phyloP scores from a whole-genome alignment of 2,329 filamentous ascomycete genomes.

The Aspergillus proliferans region DNA sequence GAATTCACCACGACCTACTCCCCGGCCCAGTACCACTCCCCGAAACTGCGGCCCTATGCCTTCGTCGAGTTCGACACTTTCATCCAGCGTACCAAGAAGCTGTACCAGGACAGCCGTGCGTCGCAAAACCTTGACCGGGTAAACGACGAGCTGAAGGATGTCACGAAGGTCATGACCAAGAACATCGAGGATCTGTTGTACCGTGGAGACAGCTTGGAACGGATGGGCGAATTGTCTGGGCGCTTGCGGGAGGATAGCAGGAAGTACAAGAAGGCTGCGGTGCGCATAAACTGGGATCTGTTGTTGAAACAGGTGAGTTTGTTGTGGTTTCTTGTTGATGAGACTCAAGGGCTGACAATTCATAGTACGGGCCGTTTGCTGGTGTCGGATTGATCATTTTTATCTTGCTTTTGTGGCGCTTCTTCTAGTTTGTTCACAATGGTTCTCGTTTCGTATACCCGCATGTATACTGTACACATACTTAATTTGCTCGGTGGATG shows the following conservation, averaged over 20 bases:
- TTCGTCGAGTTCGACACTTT: conserved; percentile 99
- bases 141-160: conserved; percentile 94
- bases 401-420: conserved; percentile 85
- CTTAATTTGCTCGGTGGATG: conserved; percentile 27
- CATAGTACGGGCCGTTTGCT: conserved; percentile 78
- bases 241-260: conserved; percentile 84
- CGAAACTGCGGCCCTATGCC: conserved; percentile 78
- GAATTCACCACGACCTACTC: conserved; percentile 89
- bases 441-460: conserved; percentile 9
- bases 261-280: conserved; percentile 88
- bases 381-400: conserved; percentile 75
- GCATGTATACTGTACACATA: conserved; percentile 33
- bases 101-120: conserved; percentile 87
- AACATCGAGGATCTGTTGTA: conserved; percentile 98
- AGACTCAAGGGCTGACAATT: conserved; percentile 15
- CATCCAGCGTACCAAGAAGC: conserved; percentile 85
- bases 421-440: conserved; percentile 56
- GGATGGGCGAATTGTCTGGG: conserved; percentile 92
- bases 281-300: conserved; percentile 96
- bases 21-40: conserved; percentile 63
- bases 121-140: conserved; percentile 89
- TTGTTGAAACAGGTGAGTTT: conserved; percentile 71
- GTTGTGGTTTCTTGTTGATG: background rate
- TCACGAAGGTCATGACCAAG: conserved; percentile 99
- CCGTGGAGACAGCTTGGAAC: conserved; percentile 84